Conservation (phyloP, 2,329 filamentous ascomycete genomes). For the Fusarium falciforme region DNA sequence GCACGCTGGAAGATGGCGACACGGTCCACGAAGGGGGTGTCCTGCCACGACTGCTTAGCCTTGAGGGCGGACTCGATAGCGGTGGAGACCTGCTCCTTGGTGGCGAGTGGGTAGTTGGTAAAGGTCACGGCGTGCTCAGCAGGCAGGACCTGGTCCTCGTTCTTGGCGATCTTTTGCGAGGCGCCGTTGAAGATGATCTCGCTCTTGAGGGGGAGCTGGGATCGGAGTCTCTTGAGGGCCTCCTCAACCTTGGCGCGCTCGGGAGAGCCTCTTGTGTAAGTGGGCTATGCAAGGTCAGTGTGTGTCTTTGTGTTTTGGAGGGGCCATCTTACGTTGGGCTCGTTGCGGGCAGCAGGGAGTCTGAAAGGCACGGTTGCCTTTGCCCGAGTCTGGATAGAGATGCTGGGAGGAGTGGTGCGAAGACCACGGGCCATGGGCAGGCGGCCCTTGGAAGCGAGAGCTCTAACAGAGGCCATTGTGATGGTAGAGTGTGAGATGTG, state of each 20-base stretch:
- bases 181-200: slow-evolving; percentile 48
- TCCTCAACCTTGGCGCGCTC: slow-evolving; percentile 46
- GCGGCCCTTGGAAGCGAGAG: slow-evolving; percentile 34
- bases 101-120: slow-evolving; percentile 50
- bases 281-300: slow-evolving; percentile 34
- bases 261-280: slow-evolving; percentile 45
- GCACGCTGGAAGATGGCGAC: slow-evolving; percentile 96
- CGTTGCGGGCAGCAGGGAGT: slow-evolving; percentile 47
- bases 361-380: slow-evolving; percentile 47
- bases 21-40: slow-evolving; percentile 87
- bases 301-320: fast-evolving
- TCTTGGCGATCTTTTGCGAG: slow-evolving; percentile 41
- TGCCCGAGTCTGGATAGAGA: slow-evolving; percentile 37
- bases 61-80: slow-evolving; percentile 87
- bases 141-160: slow-evolving; percentile 48
- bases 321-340: slow-evolving; percentile 45
- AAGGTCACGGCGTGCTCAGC: slow-evolving; percentile 49
- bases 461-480: slow-evolving; percentile 36
- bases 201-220: slow-evolving; percentile 47
- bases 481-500: neutral
- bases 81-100: slow-evolving; percentile 45
- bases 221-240: slow-evolving; percentile 45
- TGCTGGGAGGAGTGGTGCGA: slow-evolving; percentile 13
- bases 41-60: slow-evolving; percentile 85
- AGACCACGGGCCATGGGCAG: slow-evolving; percentile 26